Base-by-base conservation (phyloP, 768 basidiomycete genomes). In the Paxillus ammoniavirescens region DNA sequence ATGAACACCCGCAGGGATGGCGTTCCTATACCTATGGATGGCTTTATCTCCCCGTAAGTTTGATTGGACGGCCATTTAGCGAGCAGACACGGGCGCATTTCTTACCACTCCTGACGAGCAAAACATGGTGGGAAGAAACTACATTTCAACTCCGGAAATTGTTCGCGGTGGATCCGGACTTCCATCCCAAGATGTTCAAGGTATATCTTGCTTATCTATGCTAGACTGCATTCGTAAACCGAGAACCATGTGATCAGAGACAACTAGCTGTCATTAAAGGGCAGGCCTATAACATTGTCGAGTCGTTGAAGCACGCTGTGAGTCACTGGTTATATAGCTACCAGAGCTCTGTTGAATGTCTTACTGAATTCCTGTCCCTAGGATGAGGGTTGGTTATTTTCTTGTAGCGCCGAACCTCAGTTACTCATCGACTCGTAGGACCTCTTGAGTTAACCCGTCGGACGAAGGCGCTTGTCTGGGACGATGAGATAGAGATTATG, bases 201-300 rank as follows among this genome's bases (percentile, higher is more conserved):
- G 89, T 87, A 62, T 68, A 80, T 68, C 42, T 28, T 55, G 30
- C n/a, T 8, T 48, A 38, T 44, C 15, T 36, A 55, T 47, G 45
- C 12, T 30, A 28, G 6, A 8, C 26, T 53, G 17, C 47, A 23
- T 35, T 54, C 36, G 48, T 52, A 45, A 42, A 26, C 47, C 46
- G 8, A 61, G 33, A 49, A 37, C 30, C 28, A n/a, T 26, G 31
- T 44, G 10, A 46, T 26, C 63, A 90, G 87, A 78, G 87, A 55
- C 93, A 96, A 78, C 71, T 95, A 52, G 87, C 91, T n/a, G 91
- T 96, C 5, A 87, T 96, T 54, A 95, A 95, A 72, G 93, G 91
- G 12, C 93, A 95, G 66, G 93, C 89, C 40, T 92, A 87, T 82
- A 93, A 94, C 61, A 87, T 95, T 36, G 79, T 94, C 2, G 88